Percentiles rank a stretch among this genome's conserved stretches.
These are phyloP conservation scores for Phytophthora pluvialis DNA, from an alignment of 352 stramenopile species.

Conservation along the genomic window DNA sequence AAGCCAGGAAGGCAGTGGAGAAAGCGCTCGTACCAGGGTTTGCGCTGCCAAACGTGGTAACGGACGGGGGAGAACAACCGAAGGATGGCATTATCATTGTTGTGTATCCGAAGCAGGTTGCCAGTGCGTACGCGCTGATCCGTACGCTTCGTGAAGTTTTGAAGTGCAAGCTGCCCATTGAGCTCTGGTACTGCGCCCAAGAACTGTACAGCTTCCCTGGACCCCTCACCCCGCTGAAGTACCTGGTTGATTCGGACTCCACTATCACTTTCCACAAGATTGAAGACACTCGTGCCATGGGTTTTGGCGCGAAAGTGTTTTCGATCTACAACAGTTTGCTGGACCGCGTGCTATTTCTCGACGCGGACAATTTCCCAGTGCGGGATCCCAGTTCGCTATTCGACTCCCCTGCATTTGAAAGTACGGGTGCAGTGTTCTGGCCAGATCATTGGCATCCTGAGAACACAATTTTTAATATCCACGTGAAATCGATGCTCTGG, in stretches of 20 bases:
- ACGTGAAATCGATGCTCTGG: constrained; percentile 57
- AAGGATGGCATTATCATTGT: constrained; percentile 57
- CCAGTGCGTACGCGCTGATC: constrained; percentile 46
- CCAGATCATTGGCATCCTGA: constrained; percentile 69
- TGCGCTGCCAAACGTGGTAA: constrained; percentile 22
- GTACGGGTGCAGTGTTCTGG: constrained; percentile 62
- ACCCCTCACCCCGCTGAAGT: constrained; percentile 26
- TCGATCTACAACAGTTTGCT: constrained; percentile 50
- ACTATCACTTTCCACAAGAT: constrained; percentile 35
- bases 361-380: constrained; percentile 61
- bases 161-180: constrained; percentile 52
- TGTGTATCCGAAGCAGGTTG: constrained; percentile 55
- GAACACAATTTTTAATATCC: constrained; percentile 67
- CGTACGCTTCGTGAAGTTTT: constrained; percentile 40
- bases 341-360: constrained; percentile 57
- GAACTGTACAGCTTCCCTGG: constrained; percentile 41
- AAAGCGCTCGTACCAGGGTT: constrained; percentile 27
- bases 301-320: constrained; percentile 60
- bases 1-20: constrained; percentile 17
- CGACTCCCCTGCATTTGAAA: constrained; percentile 35
- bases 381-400: constrained; percentile 59
- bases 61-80: background rate
- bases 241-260: constrained; percentile 31
- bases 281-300: constrained; percentile 31
- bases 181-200: constrained; percentile 55